phyloP scores from a whole-genome alignment of 345 rosid genomes.

The Brassica nigra region DNA sequence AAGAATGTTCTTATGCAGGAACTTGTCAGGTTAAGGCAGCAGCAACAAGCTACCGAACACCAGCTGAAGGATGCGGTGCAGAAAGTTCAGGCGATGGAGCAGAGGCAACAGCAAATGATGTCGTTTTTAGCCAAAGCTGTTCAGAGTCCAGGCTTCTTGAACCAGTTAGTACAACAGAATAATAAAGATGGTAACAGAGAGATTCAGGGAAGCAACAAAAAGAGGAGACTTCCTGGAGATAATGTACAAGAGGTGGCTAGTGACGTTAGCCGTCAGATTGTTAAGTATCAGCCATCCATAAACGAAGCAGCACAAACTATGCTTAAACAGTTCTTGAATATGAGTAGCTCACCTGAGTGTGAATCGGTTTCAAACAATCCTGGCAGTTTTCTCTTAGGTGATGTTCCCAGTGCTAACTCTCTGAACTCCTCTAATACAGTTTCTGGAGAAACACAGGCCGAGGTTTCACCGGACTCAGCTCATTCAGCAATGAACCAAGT shows the following conservation, averaged over 20 bases:
- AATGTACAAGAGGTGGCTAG: conserved; percentile 45
- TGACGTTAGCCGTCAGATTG: conserved; percentile 61
- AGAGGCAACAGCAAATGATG: conserved; percentile 93
- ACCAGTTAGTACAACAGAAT: conserved; percentile 73
- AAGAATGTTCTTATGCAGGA: conserved; percentile 93
- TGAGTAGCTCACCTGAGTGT: conserved; percentile 49
- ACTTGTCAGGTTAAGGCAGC: conserved; percentile 87
- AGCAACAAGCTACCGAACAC: conserved; percentile 74
- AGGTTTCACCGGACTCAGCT: conserved; percentile 48
- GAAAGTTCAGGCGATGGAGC: conserved; percentile 90
- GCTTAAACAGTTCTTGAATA: conserved; percentile 62
- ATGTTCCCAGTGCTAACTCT: conserved; percentile 44
- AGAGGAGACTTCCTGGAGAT: conserved; percentile 70
- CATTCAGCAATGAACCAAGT: conserved; percentile 38
- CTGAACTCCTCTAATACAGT: conserved; percentile 41
- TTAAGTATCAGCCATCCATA: conserved; percentile 68
- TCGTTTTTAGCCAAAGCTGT: conserved; percentile 86
- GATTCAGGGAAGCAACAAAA: conserved; percentile 68
- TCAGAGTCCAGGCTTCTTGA: conserved; percentile 77
- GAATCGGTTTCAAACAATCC: conserved; percentile 51
- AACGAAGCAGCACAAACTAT: conserved; percentile 73
- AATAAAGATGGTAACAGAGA: conserved; percentile 63
- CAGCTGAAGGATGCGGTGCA: conserved; percentile 75
- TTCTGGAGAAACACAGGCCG: conserved; percentile 51
- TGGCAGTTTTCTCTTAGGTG: conserved; percentile 51